Evolutionary conservation across 2,329 filamentous ascomycete species (phyloP), one percentile per base, ranked within the genome.

Genomic region (Chaetomiaceae sp.): DNA sequence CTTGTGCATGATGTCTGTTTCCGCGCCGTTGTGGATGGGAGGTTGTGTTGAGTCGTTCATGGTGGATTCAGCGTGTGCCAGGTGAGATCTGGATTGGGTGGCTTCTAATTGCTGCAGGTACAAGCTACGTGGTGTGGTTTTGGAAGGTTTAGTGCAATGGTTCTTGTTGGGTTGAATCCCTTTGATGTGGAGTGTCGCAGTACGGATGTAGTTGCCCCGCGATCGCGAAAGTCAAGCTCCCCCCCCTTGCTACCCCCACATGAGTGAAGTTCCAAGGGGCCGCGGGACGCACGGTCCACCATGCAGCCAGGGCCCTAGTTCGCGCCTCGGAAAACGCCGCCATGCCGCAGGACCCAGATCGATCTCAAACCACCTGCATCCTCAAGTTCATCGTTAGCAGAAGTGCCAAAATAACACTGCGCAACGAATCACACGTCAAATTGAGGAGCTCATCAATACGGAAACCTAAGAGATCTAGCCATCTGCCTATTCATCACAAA

Each of bases 1-100:
- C 30, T 75, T 65, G 38, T 76, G 73, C n/a, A n/a, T n/a, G 27
- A 65, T 51, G 37, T 65, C 59, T 25, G 55, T 37, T 41, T 27
- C 23, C 46, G 5, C 36, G 49, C 33, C 47, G 20, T 51, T 48
- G 23, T 10, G 18, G 33, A 10, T 21, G 16, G 38, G 32, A 13
- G 50, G 27, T 30, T 47, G 54, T 29, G 42, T 10, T 25, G 20
- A 16, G 43, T 34, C 30, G 44, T 57, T 40, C 58, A 61, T 62
- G 44, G 20, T 54, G 49, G 4, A 11, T 40, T 6, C 33, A 14
- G 18, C 33, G 16, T 13, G 29, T 11, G 20, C n/a, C 10, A 21
- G 16, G 13, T 13, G n/a, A 40, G 7, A 43, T 37, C 20, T 14
- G 18, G 25, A 25, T 25, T 25, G 14, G n/a, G n/a, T n/a, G n/a